A percentile compares a stretch with the other conserved stretches of the same genome.
Evolutionary conservation across 805 yeast genomes (phyloP).

Genomic region (Nakazawaea peltata): DNA sequence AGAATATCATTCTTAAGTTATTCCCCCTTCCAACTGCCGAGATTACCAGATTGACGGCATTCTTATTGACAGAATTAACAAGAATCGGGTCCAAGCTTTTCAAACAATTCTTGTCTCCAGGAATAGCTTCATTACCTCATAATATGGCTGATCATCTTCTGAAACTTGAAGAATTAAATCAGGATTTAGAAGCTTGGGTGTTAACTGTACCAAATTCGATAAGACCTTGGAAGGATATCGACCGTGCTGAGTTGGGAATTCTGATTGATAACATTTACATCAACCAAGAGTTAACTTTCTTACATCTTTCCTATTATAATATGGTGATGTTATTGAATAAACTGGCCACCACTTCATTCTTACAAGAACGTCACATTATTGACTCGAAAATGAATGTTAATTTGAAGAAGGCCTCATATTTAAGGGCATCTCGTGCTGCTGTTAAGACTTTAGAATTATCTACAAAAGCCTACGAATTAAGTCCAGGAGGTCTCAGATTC

Average conservation of each 20-base stretch:
- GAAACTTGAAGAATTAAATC: conserved; percentile 12
- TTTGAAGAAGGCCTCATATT: too few species aligned
- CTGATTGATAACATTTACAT: too few species aligned
- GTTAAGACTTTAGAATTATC: neutral
- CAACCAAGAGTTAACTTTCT: conserved; percentile 2
- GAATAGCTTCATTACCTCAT: conserved; percentile 14
- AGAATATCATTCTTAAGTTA: neutral
- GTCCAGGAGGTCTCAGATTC: conserved; percentile 13
- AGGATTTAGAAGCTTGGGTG: conserved; percentile 23
- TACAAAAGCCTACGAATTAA: conserved; percentile 11
- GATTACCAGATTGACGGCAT: neutral
- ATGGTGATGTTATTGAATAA: conserved; percentile 18
- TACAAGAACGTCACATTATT: neutral
- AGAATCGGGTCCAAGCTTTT: conserved; percentile 16
- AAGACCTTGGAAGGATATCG: conserved; percentile 13
- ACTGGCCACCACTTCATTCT: conserved; percentile 11
- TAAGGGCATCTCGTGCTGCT: too few species aligned
- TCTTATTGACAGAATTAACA: neutral
- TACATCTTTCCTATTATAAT: conserved; percentile 19
- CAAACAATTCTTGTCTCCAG: conserved; percentile 19
- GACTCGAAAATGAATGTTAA: too few species aligned
- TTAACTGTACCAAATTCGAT: conserved; percentile 17
- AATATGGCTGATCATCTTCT: conserved; percentile 10
- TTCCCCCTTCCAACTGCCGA: neutral
- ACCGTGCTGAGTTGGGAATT: neutral